A percentile compares a stretch with the other conserved stretches of the same genome.
These are phyloP conservation scores for Trametes pubescens DNA, from an alignment of 1,284 basidiomycete species.

Conservation along the genomic window DNA sequence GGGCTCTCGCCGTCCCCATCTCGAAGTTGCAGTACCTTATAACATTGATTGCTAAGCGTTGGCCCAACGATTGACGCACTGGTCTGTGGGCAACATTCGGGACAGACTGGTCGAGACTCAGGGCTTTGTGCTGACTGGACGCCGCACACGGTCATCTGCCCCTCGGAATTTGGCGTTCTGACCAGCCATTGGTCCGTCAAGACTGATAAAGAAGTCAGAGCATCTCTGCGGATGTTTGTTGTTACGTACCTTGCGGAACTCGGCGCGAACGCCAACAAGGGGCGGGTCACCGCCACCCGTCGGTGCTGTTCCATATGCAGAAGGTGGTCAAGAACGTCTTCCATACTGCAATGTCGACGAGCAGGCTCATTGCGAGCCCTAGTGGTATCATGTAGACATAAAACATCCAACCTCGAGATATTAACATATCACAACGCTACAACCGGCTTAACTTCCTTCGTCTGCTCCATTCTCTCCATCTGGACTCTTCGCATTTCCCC, in stretches of 20 bases:
- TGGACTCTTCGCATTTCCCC: constrained; percentile 38
- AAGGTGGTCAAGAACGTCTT: constrained; percentile 14
- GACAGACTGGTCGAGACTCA: constrained; percentile 7
- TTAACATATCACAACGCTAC: constrained; percentile 7
- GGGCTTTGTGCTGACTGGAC: constrained; percentile 8
- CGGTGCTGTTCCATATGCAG: constrained; percentile 8
- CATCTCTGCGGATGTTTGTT: neutral
- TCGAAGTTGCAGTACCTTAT: neutral
- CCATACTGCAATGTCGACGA: neutral
- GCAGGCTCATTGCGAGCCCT: neutral
- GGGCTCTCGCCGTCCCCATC: neutral
- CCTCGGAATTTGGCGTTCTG: neutral
- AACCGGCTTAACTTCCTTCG: constrained; percentile 42
- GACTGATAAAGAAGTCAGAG: constrained; percentile 13
- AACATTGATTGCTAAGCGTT: neutral
- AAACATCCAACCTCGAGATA: constrained; percentile 11
- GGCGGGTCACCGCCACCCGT: neutral
- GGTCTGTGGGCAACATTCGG: neutral
- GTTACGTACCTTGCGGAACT: constrained; percentile 6
- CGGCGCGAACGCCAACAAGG: no score
- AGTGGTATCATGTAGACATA: constrained; percentile 9
- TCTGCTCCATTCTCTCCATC: constrained; percentile 45
- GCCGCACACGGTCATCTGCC: neutral
- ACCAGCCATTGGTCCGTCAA: constrained; percentile 5
- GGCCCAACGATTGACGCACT: neutral